Percentiles rank a stretch among this genome's conserved stretches.
Conservation (phyloP, 345 rosid species). For the Lepidium sativum region DNA sequence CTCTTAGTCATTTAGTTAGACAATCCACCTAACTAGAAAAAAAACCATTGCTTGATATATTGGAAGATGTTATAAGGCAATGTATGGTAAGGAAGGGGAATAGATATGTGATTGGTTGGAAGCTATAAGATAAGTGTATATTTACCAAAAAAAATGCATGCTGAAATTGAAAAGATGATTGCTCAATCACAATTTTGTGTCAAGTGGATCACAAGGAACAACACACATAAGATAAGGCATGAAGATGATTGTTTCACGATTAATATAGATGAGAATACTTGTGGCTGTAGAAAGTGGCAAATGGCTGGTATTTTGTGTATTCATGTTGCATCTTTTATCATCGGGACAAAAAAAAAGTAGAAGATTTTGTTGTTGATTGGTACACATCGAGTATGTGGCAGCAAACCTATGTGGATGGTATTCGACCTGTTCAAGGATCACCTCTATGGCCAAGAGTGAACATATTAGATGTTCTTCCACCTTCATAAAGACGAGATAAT, state of each 20-base stretch:
- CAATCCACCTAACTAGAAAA: background rate
- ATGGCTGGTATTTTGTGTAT: background rate
- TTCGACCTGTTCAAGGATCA: background rate
- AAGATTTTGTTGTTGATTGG: background rate
- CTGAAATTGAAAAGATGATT: background rate
- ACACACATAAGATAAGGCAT: background rate
- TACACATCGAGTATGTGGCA: background rate
- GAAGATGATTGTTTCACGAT: background rate
- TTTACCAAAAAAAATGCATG: background rate
- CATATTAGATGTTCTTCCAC: background rate
- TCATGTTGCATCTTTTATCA: background rate
- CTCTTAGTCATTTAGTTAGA: too few relatives aligned
- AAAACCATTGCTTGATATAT: background rate
- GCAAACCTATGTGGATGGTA: background rate
- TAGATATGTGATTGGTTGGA: background rate
- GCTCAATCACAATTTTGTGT: background rate
- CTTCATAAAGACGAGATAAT: background rate
- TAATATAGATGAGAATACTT: background rate
- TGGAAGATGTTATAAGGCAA: background rate
- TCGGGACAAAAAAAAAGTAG: background rate
- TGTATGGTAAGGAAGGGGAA: background rate
- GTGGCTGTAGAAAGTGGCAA: background rate
- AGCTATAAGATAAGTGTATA: background rate
- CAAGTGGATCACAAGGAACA: background rate
- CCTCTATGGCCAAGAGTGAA: background rate